Conservation (phyloP, 2,329 filamentous ascomycete genomes). For the Incumbomyces lentus region DNA sequence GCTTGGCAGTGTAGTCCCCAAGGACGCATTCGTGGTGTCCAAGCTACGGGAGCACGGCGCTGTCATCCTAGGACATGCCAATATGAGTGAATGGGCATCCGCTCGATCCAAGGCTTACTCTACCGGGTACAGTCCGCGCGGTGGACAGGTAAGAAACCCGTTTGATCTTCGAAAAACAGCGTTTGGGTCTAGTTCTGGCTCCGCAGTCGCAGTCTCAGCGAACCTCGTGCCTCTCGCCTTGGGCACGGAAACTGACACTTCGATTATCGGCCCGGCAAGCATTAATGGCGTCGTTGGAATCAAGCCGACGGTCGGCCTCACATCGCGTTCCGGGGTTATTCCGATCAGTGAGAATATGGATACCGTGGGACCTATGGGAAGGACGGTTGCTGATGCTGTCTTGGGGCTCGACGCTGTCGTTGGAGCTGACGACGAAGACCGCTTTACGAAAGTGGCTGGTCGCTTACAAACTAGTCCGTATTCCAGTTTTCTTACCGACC, state of each 20-base stretch:
- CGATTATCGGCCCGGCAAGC: slow-evolving; percentile 24
- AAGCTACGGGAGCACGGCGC: slow-evolving; percentile 21
- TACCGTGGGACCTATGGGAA: slow-evolving; percentile 20
- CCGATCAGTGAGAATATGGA: slow-evolving; percentile 23
- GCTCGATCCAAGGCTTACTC: slow-evolving; percentile 13
- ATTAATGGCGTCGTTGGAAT: slow-evolving; percentile 13
- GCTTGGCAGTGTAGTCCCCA: slow-evolving; percentile 9
- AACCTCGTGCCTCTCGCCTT: slow-evolving; percentile 27
- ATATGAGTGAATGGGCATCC: slow-evolving; percentile 18
- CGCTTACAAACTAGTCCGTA: slow-evolving; percentile 14
- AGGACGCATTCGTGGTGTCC: slow-evolving; percentile 18
- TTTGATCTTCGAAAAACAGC: slow-evolving; percentile 25
- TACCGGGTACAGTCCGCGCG: slow-evolving; percentile 51
- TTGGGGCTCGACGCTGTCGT: slow-evolving; percentile 14
- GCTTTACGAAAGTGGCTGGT: slow-evolving; percentile 11
- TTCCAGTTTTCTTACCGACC: slow-evolving; percentile 10
- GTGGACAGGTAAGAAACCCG: slow-evolving; percentile 53
- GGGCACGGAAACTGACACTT: slow-evolving; percentile 25
- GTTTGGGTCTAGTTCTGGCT: slow-evolving; percentile 21
- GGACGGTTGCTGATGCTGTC: slow-evolving; percentile 18
- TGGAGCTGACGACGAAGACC: slow-evolving; percentile 9
- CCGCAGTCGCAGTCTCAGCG: slow-evolving; percentile 25
- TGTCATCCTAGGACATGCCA: slow-evolving; percentile 25
- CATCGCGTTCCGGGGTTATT: slow-evolving; percentile 24
- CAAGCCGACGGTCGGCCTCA: slow-evolving; percentile 26